Percentiles rank a stretch among this genome's conserved stretches.
These are phyloP conservation scores for Lizanozyma gosingica DNA, from an alignment of 1,139 yeast species.

Conservation along the genomic window DNA sequence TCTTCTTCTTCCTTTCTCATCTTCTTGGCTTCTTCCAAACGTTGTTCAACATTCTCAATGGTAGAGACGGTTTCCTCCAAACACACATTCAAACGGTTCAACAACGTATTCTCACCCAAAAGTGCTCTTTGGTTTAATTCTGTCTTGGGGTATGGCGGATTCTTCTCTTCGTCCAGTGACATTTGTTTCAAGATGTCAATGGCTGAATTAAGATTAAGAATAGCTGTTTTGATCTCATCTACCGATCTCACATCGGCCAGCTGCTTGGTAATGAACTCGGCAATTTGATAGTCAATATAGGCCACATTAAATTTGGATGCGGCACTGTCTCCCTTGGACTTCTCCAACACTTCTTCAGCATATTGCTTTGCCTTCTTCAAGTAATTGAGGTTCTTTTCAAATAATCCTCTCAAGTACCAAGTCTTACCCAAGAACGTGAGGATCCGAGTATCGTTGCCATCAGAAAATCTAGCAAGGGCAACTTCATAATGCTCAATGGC, in stretches of 20 bases:
- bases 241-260: constrained; percentile 49
- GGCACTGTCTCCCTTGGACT: constrained; percentile 26
- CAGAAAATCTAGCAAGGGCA: constrained; percentile 60
- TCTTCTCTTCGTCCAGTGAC: constrained; percentile 40
- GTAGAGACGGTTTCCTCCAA: constrained; percentile 65
- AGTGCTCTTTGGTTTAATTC: constrained; percentile 81
- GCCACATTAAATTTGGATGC: constrained; percentile 71
- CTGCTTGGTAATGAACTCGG: constrained; percentile 67
- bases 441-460: constrained; percentile 56
- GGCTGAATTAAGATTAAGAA: constrained; percentile 54
- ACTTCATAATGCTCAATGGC: constrained; percentile 86
- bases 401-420: constrained; percentile 76
- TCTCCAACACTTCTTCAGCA: constrained; percentile 47
- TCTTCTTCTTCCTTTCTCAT: constrained; percentile 44
- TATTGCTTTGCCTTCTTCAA: constrained; percentile 56
- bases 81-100: constrained; percentile 61
- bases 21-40: constrained; percentile 66
- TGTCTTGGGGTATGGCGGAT: constrained; percentile 67
- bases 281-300: constrained; percentile 76
- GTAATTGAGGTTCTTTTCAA: constrained; percentile 55
- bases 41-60: constrained; percentile 49
- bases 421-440: constrained; percentile 76
- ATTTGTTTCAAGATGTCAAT: constrained; percentile 52
- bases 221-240: constrained; percentile 52
- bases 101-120: constrained; percentile 71